Base-by-base conservation (phyloP, 352 stramenopile genomes). In the Globisporangium nagaii region DNA sequence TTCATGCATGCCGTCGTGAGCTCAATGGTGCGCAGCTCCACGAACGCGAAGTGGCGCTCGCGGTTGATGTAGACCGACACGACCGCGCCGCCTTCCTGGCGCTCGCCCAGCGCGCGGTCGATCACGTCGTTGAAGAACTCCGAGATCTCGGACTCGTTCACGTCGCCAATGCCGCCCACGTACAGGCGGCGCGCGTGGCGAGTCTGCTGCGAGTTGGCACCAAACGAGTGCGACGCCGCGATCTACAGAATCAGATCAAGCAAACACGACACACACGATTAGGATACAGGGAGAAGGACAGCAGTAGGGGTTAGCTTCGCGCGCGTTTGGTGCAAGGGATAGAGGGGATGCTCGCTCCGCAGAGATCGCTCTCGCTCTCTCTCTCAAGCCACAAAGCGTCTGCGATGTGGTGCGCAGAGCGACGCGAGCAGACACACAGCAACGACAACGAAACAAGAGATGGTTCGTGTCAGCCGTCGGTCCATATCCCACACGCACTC, bases 21-120 rank as follows among this genome's bases (percentile, higher is more conserved):
- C 68, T 98, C 96, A 55, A 99, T 97, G 12, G 76, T 97, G 60
- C 88, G 93, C 60, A 99, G 96, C 79, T 99, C 96, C 25, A 99
- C 83, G 65, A 99, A 99, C 17, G 92, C 96, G 58, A 98, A 99
- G 36, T 96, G 86, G 47, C 95, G 90, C 62, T 98, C 95, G 48
- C 83, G 73, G 72, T 99, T 98, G 54, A 98, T 97, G 71, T 98
- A 98, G 8, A 98, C 84, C 24, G 80, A 91, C 44, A 91, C 80
- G 19, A 93, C 84, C 7, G 76, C 78, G 39, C 84, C 84, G 37
- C 82, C 79, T 34, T 91, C 77, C 55, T 88, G 77, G 19, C 72
- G 75, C 54, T 90, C 79, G 27, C 73, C 85, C 7, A 96, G 68
- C 36, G 82, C 79, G n/a, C 76, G 79, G 59, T 92, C 81, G 56